phyloP scores from a whole-genome alignment of 2,329 filamentous ascomycete species.

The Penicillium sp. region DNA sequence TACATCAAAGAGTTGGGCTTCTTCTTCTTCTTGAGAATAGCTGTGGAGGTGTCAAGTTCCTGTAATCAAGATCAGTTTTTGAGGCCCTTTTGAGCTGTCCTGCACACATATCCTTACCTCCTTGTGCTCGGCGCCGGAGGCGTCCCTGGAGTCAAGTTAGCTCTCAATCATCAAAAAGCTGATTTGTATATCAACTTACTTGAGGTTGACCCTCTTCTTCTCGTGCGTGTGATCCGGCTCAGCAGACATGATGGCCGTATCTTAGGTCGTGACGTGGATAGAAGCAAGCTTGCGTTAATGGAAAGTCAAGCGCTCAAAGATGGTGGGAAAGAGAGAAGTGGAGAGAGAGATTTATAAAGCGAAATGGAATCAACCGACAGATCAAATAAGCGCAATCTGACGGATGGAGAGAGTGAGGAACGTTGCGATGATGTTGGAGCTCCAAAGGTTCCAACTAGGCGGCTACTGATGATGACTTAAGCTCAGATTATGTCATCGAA shows the following conservation, averaged over 20 bases:
- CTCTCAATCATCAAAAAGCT: slow-evolving; percentile 18
- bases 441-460: slow-evolving; percentile 25
- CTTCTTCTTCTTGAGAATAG: slow-evolving; percentile 99
- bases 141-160: slow-evolving; percentile 66
- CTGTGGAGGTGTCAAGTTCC: slow-evolving; percentile 89
- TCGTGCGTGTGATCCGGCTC: slow-evolving; percentile 63
- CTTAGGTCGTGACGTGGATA: slow-evolving; percentile 23
- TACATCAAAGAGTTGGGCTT: slow-evolving; percentile 99
- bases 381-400: slow-evolving; percentile 18
- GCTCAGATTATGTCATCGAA: slow-evolving; percentile 27
- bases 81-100: slow-evolving; percentile 40
- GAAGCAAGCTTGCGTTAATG: slow-evolving; percentile 29
- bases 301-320: slow-evolving; percentile 15
- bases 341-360: slow-evolving; percentile 11
- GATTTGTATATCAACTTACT: slow-evolving; percentile 57
- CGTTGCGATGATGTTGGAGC: slow-evolving; percentile 21
- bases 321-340: slow-evolving; percentile 13
- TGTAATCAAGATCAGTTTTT: slow-evolving; percentile 41
- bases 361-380: slow-evolving; percentile 15
- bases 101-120: slow-evolving; percentile 55
- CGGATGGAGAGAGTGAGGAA: slow-evolving; percentile 19
- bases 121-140: slow-evolving; percentile 84
- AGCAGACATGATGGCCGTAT: slow-evolving; percentile 64
- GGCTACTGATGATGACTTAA: slow-evolving; percentile 39
- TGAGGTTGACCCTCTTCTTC: slow-evolving; percentile 82